Conservation (phyloP, 345 rosid species). For the Gossypium ekmanianum region DNA sequence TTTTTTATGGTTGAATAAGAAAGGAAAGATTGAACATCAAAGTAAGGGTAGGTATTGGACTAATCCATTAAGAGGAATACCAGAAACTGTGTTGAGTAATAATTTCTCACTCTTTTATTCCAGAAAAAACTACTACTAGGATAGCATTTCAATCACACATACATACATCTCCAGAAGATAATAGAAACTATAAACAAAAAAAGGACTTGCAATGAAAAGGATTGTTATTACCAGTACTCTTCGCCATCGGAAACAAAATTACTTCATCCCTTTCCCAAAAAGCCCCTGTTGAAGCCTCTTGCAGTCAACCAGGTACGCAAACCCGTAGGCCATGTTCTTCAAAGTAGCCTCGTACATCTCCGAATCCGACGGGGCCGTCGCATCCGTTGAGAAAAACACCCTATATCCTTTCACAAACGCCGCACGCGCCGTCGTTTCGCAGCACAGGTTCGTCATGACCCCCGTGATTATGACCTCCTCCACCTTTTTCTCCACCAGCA, state of each 20-base stretch:
- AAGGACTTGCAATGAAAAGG: no score
- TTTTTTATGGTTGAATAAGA: no score
- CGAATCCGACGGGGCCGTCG: conserved; percentile 52
- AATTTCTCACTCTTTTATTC: no score
- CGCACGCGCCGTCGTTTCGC: conserved; percentile 85
- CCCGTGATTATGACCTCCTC: conserved; percentile 72
- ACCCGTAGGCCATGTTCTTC: conserved; percentile 66
- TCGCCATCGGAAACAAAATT: not conserved
- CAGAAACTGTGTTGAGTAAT: no score
- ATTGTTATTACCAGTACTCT: no score
- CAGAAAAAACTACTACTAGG: no score
- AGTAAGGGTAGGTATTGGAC: no score
- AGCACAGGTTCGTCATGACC: conserved; percentile 74
- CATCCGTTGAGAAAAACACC: conserved; percentile 77
- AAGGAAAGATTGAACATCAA: no score
- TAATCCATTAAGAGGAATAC: no score
- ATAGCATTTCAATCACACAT: no score
- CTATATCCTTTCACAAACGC: conserved; percentile 67
- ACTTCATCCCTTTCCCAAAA: not conserved
- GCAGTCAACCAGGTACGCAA: conserved; percentile 73
- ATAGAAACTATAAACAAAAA: no score
- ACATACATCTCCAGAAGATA: no score
- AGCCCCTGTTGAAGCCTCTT: conserved; percentile 21
- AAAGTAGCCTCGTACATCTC: conserved; percentile 61
- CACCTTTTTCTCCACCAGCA: conserved; percentile 51